Percentiles rank a stretch among this genome's conserved stretches.
Conservation (phyloP, 2,329 filamentous ascomycete species). For the Penicillium sp. region DNA sequence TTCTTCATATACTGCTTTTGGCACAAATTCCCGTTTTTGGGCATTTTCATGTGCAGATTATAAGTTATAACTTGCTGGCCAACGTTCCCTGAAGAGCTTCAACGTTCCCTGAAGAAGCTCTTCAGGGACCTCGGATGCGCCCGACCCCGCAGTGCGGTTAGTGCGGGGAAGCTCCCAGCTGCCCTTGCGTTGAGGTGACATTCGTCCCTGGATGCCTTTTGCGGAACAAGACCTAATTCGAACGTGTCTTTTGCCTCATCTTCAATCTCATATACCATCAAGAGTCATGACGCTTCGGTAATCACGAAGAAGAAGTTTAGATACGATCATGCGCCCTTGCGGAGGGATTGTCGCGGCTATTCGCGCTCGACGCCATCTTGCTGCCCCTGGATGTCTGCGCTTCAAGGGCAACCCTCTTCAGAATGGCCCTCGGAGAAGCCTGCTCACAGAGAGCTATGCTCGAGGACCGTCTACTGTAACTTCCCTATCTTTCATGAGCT, state of each 20-base stretch:
- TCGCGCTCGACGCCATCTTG: constrained; percentile 2
- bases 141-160: constrained; percentile 8
- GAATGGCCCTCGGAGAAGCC: constrained; percentile 11
- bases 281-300: constrained; percentile 14
- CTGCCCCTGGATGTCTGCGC: neutral
- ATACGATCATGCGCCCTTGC: constrained; percentile 19
- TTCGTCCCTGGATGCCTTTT: neutral
- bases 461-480: constrained; percentile 27
- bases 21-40: no score
- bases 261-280: neutral
- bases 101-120: neutral
- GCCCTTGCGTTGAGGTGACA: neutral
- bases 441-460: constrained; percentile 29
- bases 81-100: neutral
- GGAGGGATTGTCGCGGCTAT: constrained; percentile 6
- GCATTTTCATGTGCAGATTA: no score
- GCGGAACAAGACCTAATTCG: neutral
- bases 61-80: no score
- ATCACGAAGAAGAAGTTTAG: constrained; percentile 1
- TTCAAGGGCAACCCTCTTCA: neutral
- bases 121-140: constrained; percentile 10
- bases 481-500: neutral
- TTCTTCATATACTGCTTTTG: no score
- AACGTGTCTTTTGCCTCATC: neutral
- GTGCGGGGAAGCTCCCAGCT: constrained; percentile 16